Conservation (phyloP, 176 grass and related monocot species). For the Pontederia crassipes region DNA sequence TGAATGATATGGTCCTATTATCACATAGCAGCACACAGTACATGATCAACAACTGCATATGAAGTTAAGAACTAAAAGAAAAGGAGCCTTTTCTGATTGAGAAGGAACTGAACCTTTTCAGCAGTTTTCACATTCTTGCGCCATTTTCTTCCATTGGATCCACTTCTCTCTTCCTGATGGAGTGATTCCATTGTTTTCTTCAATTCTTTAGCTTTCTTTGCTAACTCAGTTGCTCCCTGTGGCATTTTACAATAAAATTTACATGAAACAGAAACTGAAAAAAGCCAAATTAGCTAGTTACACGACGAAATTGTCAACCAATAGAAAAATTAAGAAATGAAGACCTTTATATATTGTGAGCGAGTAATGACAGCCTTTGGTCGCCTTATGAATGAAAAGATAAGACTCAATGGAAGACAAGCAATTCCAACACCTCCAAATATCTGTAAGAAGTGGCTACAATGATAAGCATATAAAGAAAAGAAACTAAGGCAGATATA, state of each 20-base stretch:
- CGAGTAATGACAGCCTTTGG: conserved; percentile 98
- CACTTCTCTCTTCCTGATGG: conserved; percentile 85
- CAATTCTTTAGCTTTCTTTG: conserved; percentile 84
- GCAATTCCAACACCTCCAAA: conserved; percentile 97
- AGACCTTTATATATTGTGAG: conserved; percentile 93
- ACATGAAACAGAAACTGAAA: too few species aligned
- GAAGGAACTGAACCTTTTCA: conserved; percentile 42
- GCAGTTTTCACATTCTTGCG: conserved; percentile 90
- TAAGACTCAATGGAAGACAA: conserved; percentile 77
- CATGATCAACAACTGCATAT: too few species aligned
- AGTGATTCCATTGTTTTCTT: conserved; percentile 85
- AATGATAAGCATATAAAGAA: neutral
- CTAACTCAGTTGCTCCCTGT: conserved; percentile 90
- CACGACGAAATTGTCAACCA: neutral
- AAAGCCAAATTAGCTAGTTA: too few species aligned
- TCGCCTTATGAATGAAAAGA: conserved; percentile 77
- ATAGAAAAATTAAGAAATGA: conserved; percentile 11
- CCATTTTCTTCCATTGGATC: conserved; percentile 84
- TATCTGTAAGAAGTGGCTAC: conserved; percentile 46
- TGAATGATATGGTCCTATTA: too few species aligned
- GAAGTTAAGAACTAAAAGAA: too few species aligned
- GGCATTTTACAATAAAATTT: neutral
- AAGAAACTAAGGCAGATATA: conserved; percentile 5
- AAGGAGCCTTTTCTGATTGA: too few species aligned
- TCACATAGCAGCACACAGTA: too few species aligned